These are phyloP conservation scores for Lumnitzera racemosa DNA, from an alignment of 345 rosid species.

Conservation along the genomic window DNA sequence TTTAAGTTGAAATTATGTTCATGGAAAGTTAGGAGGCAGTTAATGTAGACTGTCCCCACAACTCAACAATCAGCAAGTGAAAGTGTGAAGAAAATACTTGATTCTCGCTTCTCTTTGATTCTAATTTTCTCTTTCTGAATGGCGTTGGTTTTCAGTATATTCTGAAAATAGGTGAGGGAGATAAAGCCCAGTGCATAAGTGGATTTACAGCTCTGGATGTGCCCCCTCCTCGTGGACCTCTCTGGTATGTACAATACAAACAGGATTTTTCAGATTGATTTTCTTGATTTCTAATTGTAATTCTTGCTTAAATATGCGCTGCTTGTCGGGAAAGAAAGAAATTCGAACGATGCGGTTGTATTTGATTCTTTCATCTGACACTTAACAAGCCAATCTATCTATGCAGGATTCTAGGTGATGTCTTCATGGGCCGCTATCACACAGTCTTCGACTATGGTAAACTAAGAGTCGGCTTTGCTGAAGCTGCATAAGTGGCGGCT, in stretches of 20 bases:
- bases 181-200: slow-evolving; percentile 53
- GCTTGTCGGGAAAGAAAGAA: not conserved
- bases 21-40: not conserved
- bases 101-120: not conserved
- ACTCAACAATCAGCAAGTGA: too few species aligned
- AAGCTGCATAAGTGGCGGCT: slow-evolving; percentile 39
- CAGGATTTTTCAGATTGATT: not conserved
- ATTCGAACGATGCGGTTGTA: too few species aligned
- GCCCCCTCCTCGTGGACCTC: slow-evolving; percentile 77
- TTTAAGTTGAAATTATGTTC: not conserved
- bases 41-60: too few species aligned
- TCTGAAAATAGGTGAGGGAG: slow-evolving; percentile 63
- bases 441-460: slow-evolving; percentile 83
- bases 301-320: not conserved
- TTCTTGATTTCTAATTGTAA: not conserved
- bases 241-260: slow-evolving; percentile 32
- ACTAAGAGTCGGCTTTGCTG: slow-evolving; percentile 71
- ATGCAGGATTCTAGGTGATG: slow-evolving; percentile 75
- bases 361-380: too few species aligned
- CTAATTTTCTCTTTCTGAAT: not conserved
- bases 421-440: slow-evolving; percentile 78
- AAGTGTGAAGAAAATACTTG: too few species aligned
- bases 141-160: slow-evolving; percentile 30
- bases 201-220: slow-evolving; percentile 65
- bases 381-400: too few species aligned